Evolutionary conservation across 768 basidiomycete genomes (phyloP).

Genomic region (Leccinum rimulosum): DNA sequence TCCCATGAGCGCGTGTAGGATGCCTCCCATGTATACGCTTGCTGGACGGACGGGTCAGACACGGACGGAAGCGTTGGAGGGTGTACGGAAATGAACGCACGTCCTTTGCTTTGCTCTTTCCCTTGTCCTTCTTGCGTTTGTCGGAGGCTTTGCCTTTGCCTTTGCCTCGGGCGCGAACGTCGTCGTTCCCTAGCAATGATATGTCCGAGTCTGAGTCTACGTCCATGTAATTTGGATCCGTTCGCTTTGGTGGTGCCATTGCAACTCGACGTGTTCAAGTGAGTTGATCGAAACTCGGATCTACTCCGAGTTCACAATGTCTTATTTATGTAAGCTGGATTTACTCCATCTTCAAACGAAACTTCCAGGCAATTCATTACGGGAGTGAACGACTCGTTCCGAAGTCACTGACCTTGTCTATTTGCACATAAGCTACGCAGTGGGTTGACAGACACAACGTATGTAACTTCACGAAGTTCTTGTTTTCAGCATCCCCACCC

Average conservation of each 20-base stretch:
- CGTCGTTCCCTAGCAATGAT: slow-evolving; percentile 52
- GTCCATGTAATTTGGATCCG: slow-evolving; percentile 43
- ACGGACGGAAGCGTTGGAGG: neutral
- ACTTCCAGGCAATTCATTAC: too few relatives aligned
- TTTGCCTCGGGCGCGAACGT: slow-evolving; percentile 51
- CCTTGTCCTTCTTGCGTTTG: slow-evolving; percentile 54
- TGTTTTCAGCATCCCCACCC: too few relatives aligned
- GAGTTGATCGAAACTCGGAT: too few relatives aligned
- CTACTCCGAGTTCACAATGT: too few relatives aligned
- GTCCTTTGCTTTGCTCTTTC: slow-evolving; percentile 37
- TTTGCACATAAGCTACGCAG: too few relatives aligned
- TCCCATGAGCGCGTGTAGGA: slow-evolving; percentile 96
- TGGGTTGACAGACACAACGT: too few relatives aligned
- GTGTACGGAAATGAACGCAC: slow-evolving; percentile 13
- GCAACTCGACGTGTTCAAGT: neutral
- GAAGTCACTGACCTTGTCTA: too few relatives aligned
- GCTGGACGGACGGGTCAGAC: slow-evolving; percentile 38
- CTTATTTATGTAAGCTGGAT: too few relatives aligned
- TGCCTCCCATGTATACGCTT: slow-evolving; percentile 95
- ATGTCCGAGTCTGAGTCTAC: slow-evolving; percentile 74
- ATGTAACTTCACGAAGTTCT: too few relatives aligned
- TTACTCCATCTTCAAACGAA: too few relatives aligned
- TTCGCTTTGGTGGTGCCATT: slow-evolving; percentile 28
- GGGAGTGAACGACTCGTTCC: too few relatives aligned
- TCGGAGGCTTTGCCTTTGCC: slow-evolving; percentile 53